phyloP scores from a whole-genome alignment of 1,284 basidiomycete genomes.

The Puccinia hordei region DNA sequence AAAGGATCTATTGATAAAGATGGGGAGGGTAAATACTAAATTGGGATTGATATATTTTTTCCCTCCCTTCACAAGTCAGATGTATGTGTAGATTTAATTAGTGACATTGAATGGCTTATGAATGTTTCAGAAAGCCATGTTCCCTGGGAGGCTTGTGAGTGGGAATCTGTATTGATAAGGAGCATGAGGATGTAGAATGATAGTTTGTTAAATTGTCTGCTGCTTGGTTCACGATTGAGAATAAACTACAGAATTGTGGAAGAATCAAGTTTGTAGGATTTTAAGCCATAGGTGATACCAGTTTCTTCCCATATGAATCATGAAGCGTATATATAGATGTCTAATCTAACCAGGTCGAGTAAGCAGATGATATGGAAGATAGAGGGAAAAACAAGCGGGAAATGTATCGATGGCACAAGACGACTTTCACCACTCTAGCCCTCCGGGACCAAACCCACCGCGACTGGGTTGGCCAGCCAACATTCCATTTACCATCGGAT shows the following conservation, averaged over 20 bases:
- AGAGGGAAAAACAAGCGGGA: neutral
- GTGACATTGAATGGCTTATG: neutral
- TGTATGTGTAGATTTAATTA: neutral
- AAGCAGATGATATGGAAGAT: neutral
- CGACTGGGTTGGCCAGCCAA: neutral
- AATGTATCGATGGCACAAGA: neutral
- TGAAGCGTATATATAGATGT: neutral
- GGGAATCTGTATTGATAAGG: neutral
- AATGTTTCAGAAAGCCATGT: neutral
- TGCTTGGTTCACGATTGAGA: slow-evolving; percentile 1
- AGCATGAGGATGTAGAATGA: neutral
- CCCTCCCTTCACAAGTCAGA: neutral
- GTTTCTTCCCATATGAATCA: neutral
- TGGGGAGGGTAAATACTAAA: too few relatives aligned
- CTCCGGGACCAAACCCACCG: neutral
- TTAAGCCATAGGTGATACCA: neutral
- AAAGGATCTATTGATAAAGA: too few relatives aligned
- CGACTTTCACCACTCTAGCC: slow-evolving; percentile 16
- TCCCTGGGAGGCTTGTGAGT: neutral
- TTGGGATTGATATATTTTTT: too few relatives aligned
- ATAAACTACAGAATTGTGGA: neutral
- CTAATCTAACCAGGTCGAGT: neutral
- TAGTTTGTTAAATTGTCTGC: slow-evolving; percentile 12
- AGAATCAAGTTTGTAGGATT: slow-evolving; percentile 6
- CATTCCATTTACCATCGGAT: slow-evolving; percentile 22